phyloP scores from a whole-genome alignment of 305 asterid genomes.

The Solanum aculeatissimum region DNA sequence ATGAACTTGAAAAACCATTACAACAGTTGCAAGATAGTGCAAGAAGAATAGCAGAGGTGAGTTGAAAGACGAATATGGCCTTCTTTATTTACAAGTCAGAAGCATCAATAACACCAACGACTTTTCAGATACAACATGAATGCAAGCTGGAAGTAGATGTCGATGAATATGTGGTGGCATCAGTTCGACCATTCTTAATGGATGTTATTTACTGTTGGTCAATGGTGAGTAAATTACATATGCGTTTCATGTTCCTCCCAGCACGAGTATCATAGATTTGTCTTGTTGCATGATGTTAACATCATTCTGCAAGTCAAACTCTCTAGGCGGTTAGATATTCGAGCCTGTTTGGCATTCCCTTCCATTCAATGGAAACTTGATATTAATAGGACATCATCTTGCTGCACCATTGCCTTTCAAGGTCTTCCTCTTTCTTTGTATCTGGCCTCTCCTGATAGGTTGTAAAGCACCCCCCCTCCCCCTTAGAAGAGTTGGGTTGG shows the following conservation, averaged over 20 bases:
- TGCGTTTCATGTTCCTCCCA: background rate
- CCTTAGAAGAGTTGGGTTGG: background rate
- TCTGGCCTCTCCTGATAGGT: background rate
- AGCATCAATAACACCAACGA: background rate
- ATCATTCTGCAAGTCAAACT: background rate
- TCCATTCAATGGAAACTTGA: background rate
- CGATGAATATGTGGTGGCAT: constrained; percentile 94
- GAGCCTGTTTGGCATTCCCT: background rate
- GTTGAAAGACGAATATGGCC: constrained; percentile 1
- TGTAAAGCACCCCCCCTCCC: background rate
- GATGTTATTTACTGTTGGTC: constrained; percentile 99
- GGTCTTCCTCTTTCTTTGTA: background rate
- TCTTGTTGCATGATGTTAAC: background rate
- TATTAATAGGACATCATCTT: background rate
- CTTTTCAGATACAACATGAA: constrained; percentile 79
- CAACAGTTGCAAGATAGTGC: constrained; percentile 98
- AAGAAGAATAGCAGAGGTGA: constrained; percentile 86
- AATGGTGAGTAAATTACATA: constrained; percentile 40
- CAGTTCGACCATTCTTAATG: constrained; percentile 85
- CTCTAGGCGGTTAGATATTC: background rate
- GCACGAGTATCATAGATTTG: background rate
- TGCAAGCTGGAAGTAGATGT: constrained; percentile 88
- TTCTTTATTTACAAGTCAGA: background rate
- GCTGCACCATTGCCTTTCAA: background rate
- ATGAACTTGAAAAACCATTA: constrained; percentile 84